Evolutionary conservation across 2,329 filamentous ascomycete species (phyloP).

Genomic region (Arthrinium puccinioides): DNA sequence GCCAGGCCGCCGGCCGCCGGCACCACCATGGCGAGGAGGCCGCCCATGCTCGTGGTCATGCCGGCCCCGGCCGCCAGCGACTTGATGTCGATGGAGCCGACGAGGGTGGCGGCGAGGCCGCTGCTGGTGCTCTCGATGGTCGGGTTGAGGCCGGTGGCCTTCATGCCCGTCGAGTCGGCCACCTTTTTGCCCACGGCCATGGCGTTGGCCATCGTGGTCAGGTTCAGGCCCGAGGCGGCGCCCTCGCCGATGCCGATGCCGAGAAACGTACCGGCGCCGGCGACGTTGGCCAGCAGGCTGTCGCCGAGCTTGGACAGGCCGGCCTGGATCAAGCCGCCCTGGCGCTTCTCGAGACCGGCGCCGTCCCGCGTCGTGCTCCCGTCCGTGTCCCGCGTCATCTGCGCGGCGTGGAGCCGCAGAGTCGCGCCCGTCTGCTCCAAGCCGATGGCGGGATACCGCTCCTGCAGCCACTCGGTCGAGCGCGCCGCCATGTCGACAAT

Average conservation of each 20-base stretch:
- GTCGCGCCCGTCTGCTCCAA: neutral
- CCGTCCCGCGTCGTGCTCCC: neutral
- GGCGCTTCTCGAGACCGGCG: neutral
- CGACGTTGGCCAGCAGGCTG: conserved; percentile 7
- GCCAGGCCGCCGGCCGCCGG: conserved; percentile 10
- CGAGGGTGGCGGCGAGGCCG: conserved; percentile 18
- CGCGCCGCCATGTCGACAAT: conserved; percentile 1
- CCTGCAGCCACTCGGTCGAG: conserved; percentile 1
- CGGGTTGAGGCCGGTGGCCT: conserved; percentile 20
- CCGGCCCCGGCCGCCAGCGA: conserved; percentile 7
- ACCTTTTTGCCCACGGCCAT: conserved; percentile 12
- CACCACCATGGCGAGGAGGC: neutral
- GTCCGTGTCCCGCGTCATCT: neutral
- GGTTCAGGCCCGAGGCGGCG: conserved; percentile 13
- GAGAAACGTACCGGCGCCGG: conserved; percentile 13
- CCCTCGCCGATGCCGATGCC: conserved; percentile 15
- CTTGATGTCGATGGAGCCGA: conserved; percentile 16
- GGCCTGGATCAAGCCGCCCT: neutral
- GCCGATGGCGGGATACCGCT: neutral
- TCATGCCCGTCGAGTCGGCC: conserved; percentile 18
- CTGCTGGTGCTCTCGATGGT: conserved; percentile 21
- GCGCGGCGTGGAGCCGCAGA: neutral
- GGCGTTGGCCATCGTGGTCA: conserved; percentile 8
- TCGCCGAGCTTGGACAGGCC: conserved; percentile 6
- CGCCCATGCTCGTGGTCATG: neutral